Evolutionary conservation across 805 yeast species (phyloP).

Genomic region (Naumovozyma dairenensis): DNA sequence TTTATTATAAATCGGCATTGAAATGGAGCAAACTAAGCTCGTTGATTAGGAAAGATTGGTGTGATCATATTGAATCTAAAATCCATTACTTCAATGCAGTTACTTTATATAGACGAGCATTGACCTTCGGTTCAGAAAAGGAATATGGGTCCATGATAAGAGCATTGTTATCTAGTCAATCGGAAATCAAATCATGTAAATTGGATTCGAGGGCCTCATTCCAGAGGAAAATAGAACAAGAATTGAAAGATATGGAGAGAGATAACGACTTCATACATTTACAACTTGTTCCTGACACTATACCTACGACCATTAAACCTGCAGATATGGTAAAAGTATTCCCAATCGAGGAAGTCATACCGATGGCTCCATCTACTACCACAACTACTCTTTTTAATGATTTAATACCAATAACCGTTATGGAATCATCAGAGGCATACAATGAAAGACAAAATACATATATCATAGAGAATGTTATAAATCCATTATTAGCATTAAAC

Average conservation of each 20-base stretch:
- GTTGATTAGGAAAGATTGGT: constrained; percentile 54
- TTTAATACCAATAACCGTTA: constrained; percentile 55
- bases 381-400: constrained; percentile 39
- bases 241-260: constrained; percentile 48
- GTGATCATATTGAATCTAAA: constrained; percentile 50
- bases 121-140: constrained; percentile 24
- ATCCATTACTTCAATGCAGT: constrained; percentile 60
- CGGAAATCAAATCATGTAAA: constrained; percentile 12
- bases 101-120: constrained; percentile 53
- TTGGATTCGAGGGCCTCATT: constrained; percentile 33
- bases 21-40: constrained; percentile 38
- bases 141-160: constrained; percentile 63
- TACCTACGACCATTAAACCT: constrained; percentile 35
- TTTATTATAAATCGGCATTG: constrained; percentile 42
- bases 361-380: constrained; percentile 17
- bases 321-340: constrained; percentile 49
- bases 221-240: constrained; percentile 33
- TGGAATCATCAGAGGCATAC: constrained; percentile 59
- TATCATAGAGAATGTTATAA: constrained; percentile 34
- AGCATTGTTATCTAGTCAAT: constrained; percentile 32
- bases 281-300: constrained; percentile 47
- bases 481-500: constrained; percentile 42
- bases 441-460: constrained; percentile 53
- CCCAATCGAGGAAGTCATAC: constrained; percentile 30
- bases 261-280: constrained; percentile 78